Base-by-base conservation (phyloP, 2,329 filamentous ascomycete species). In the Cordyceps javanica region DNA sequence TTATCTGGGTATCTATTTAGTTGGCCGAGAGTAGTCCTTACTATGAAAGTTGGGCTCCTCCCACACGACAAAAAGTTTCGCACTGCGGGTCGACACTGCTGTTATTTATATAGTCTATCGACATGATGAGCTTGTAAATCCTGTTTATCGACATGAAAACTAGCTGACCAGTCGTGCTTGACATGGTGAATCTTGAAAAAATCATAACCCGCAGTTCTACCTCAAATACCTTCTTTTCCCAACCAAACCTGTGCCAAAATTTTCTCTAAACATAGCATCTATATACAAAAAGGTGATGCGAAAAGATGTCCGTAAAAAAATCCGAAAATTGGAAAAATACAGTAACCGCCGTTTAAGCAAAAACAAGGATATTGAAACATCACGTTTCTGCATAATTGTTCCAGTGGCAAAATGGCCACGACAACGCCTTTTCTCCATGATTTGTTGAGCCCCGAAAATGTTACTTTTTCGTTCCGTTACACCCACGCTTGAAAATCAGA, bases 381-480 rank as follows among this genome's bases (percentile, higher is more conserved):
- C 42, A 8, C n/a, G 41, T 14, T 26, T 36, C 19, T 21, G 16
- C 38, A 36, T 14, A 48, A n/a, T 6, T n/a, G n/a, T 39, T 36
- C 32, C 34, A 55, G 32, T n/a, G 42, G 26, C 19, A 23, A 21
- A 34, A 54, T 44, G 5, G 51, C 39, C 51, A 44, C 41, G 21
- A 44, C 39, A 54, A 54, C 51, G 51, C 51, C 39, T 28, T 44
- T 45, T 54, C 21, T n/a, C 50, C 39, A 54, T 54, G 41, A 39
- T 44, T 54, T 23, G 10, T 45, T 19, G 21, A 26, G 23, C 30
- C n/a, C 41, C 41, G 51, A 54, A 46, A 45, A 53, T 42, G 25
- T 42, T 34, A 19, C 51, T 16, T 54, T 39, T 54, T 54, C 51
- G 51, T 54, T 54, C 51, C 51, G 51, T 54, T 36, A 26, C 41